A percentile compares a stretch with the other conserved stretches of the same genome.
Conservation (phyloP, 768 basidiomycete species). For the Leccinum longicurvipes region DNA sequence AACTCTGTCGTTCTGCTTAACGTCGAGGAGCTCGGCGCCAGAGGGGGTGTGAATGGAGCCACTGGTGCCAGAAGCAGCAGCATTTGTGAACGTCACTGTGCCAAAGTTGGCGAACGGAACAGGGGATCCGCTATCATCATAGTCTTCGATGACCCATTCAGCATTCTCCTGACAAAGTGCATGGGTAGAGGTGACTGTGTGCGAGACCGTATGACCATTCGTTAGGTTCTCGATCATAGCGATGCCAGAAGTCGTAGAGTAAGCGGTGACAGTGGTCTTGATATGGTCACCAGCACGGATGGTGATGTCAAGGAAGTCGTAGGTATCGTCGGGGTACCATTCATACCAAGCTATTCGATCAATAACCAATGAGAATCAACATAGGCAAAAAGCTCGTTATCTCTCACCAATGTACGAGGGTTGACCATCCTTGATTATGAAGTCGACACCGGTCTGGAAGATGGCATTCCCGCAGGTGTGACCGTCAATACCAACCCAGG, state of each 20-base stretch:
- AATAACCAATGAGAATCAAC: neutral
- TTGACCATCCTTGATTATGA: neutral
- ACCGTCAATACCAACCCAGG: conserved; percentile 19
- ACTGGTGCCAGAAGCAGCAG: conserved; percentile 4
- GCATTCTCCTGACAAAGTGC: conserved; percentile 18
- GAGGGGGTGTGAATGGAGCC: conserved; percentile 9
- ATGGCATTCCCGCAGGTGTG: conserved; percentile 2
- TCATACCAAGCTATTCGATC: conserved; percentile 19
- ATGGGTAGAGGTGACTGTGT: conserved; percentile 4
- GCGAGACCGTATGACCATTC: conserved; percentile 6
- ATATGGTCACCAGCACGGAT: conserved; percentile 16
- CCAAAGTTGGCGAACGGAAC: conserved; percentile 13
- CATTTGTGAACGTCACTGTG: conserved; percentile 12
- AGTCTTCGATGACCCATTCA: conserved; percentile 26
- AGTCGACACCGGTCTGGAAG: conserved; percentile 14
- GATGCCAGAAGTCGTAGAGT: conserved; percentile 16
- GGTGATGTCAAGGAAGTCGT: neutral
- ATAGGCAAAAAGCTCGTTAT: neutral
- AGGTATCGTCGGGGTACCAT: conserved; percentile 20
- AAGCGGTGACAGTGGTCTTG: conserved; percentile 13
- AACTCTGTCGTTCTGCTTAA: conserved; percentile 4
- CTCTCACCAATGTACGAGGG: conserved; percentile 7
- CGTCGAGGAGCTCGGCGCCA: conserved; percentile 8
- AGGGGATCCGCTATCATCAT: conserved; percentile 6
- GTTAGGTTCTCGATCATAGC: conserved; percentile 19